Evolutionary conservation across 768 basidiomycete species (phyloP), one percentile per base, ranked within the genome.

Genomic region (Russula brevipes): DNA sequence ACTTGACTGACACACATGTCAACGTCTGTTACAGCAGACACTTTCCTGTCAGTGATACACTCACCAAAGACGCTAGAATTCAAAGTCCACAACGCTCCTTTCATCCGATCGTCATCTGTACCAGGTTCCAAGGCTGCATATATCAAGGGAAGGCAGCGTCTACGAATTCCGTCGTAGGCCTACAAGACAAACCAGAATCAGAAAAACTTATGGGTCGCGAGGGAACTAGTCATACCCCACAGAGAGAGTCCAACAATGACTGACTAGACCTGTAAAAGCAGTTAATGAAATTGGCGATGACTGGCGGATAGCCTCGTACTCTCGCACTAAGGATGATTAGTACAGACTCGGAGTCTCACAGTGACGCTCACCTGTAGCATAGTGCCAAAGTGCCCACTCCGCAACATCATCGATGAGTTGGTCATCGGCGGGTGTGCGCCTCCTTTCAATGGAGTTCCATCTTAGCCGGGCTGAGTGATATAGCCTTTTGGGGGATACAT

Each of bases 21-120:
- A 53, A 36, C 41, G 16, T n/a, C 44, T 41, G 39, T 57, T 53
- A 24, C 24, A 24, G 24, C 16, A 55, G 8, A 60, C 31, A 30
- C n/a, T 19, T 42, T 46, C 38, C n/a, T 17, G 17, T 57, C 38
- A 17, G 31, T 36, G 30, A 31, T n/a, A 33, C 39, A 69, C 72
- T 68, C 67, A 75, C 88, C 86, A 65, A 92, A 85, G 5, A 79
- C 77, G 10, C 85, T 77, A 9, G 79, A 77, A 69, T 89, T 86
- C 36, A 93, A 71, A 4, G 87, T 86, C 84, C 90, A 93, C 19
- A 94, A 74, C 3, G 91, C 89, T 10, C 94, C 94, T 76, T 97
- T 95, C 86, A 94, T 91, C n/a, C 88, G 81, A 71, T 93, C 91
- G 68, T 91, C 90, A 44, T 94, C 91, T 19, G 80, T 81, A 3